Evolutionary conservation across 2,329 filamentous ascomycete genomes (phyloP), one percentile per base, ranked within the genome.

Genomic region (Claviceps lovelessii): DNA sequence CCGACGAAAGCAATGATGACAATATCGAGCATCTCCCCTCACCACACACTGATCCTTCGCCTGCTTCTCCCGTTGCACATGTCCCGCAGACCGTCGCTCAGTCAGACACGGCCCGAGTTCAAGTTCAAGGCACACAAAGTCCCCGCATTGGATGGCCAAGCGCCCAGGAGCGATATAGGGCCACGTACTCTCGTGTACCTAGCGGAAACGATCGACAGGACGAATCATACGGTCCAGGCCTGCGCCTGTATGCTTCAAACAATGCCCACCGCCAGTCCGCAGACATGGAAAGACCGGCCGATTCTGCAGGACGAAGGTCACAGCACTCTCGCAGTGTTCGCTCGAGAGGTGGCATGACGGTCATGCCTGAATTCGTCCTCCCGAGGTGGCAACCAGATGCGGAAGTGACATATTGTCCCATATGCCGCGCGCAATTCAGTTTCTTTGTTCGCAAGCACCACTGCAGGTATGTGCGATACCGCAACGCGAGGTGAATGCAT

Each of bases 401-500:
- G 4, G 89, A 94, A 61, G 89, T 88, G 11, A 81, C 83, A 1
- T 78, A 83, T 58, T 97, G 91, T 67, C 88, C 90, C 2, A 95
- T 96, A 56, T 97, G 91, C 66, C 74, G 76, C 53, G 80, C 79
- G 0, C 80, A 83, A 50, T 97, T 97, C 65, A 87, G 81, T 65
- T 85, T 95, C 61, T 88, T 89, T 72, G 84, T 88, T 65, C 79
- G 91, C 58, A 94, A 94, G 66, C 91, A 97, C 71, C 91, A 97
- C 67, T 97, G 91, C 76, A 81, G 90, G 79, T 85, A 73, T 50
- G 11, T 46, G 19, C 28, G 7, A 45, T 35, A 5, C 15, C 17
- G 10, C 19, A 23, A 13, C 44, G 29, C 44, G 29, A 4, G 10
- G 46, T 6, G 52, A 41, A 19, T 41, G 6, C 9, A 39, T 3